Base-by-base conservation (phyloP, 331 rosid species). In the Rosa hybrid region DNA sequence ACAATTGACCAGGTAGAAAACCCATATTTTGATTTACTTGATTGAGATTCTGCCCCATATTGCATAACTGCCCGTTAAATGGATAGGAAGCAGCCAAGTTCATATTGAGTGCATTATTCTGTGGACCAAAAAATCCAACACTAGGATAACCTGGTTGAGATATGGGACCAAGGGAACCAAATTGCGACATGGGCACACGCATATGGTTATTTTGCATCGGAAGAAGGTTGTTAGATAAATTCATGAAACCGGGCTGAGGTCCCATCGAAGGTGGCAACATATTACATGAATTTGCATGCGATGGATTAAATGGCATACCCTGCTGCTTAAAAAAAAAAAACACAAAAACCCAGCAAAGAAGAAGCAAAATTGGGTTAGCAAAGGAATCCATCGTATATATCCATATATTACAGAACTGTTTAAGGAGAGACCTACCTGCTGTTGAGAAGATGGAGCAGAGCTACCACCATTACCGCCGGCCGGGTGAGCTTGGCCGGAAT, bases 171-270 rank as follows among this genome's bases (percentile, higher is more conserved):
- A 73, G 9, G 7, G 80, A 75, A 79, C 85, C 82, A 73, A 87
- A 78, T 3, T 80, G 89, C 76, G 93, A 77, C 82, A 77, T 12
- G 74, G 93, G 81, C 81, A 77, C 12, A 70, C 77, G 87, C 72
- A 87, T 53, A 64, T 85, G 86, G 80, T 86, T 86, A 71, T 84
- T 87, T 83, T 86, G 96, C 83, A 88, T 71, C 48, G 90, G 88
- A 42, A 42, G 72, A 72, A 75, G 30, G 44, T 83, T 80, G 77
- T 85, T 85, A 18, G 90, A 80, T 14, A 71, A 69, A 74, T 81
- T 87, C 92, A 83, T 82, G 67, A 86, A 86, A 48, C 88, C 84
- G 39, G 88, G 89, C 27, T 70, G 82, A 79, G 72, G 80, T 20
- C 82, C 69, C 88, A 77, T 81, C 8, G 83, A 62, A 18, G 79